A percentile compares a stretch with the other conserved stretches of the same genome.
Evolutionary conservation across 2,329 filamentous ascomycete genomes (phyloP).

Genomic region (Geosmithia morbida): DNA sequence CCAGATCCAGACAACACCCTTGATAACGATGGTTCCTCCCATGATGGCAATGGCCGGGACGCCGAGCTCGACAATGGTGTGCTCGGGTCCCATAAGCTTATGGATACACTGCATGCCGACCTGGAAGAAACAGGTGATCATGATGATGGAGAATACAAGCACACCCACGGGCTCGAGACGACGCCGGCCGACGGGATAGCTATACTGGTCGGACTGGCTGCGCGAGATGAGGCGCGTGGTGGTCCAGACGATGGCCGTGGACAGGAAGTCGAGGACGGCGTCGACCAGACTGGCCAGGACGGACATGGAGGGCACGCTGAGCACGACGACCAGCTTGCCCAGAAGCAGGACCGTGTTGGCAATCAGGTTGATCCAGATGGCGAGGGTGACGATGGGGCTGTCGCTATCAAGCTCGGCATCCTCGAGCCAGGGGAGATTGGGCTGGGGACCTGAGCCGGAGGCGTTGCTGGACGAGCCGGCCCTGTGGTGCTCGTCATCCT

Average conservation of each 20-base stretch:
- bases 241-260: conserved; percentile 67
- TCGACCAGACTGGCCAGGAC: conserved; percentile 70
- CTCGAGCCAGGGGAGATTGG: conserved; percentile 55
- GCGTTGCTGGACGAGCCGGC: conserved; percentile 5
- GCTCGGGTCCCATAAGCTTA: conserved; percentile 45
- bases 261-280: conserved; percentile 66
- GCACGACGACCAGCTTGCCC: conserved; percentile 63
- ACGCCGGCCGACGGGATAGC: conserved; percentile 61
- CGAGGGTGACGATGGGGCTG: conserved; percentile 65
- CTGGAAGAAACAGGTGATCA: conserved; percentile 75
- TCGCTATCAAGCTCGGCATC: conserved; percentile 59
- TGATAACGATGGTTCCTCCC: conserved; percentile 67
- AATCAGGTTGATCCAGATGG: conserved; percentile 73
- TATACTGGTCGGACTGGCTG: conserved; percentile 56
- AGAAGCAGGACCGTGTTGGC: conserved; percentile 64
- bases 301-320: conserved; percentile 68
- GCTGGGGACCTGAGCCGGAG: conserved; percentile 23
- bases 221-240: conserved; percentile 56
- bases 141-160: conserved; percentile 70
- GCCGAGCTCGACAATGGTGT: conserved; percentile 57
- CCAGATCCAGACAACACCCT: conserved; percentile 74
- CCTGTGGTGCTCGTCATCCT: conserved; percentile 20
- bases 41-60: conserved; percentile 66
- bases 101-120: conserved; percentile 58
- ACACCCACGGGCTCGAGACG: conserved; percentile 69